Base-by-base conservation (phyloP, 345 rosid genomes). In the Brassica juncea region DNA sequence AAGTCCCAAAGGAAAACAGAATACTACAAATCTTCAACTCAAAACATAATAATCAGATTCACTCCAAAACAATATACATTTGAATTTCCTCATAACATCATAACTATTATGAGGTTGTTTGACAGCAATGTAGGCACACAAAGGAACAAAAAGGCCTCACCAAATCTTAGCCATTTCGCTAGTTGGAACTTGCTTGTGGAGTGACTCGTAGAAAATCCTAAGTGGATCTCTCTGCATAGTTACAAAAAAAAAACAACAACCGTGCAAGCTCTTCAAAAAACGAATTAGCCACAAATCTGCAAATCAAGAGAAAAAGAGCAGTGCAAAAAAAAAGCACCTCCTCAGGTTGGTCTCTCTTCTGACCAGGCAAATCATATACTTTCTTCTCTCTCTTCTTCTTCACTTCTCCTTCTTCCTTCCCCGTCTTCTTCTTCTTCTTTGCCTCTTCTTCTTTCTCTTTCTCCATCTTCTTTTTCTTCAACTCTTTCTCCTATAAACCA, bases 101-200 rank as follows among this genome's bases (percentile, higher is more conserved):
- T 11, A 73, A 80, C 10, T 16, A 7, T 2, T 6, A 39, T 3
- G 14, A 55, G 73, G 39, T 30, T 54, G 71, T 15, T 23, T 23
- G 25, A 73, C 5, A 57, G 12, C 5, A 47, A 34, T 66, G 52
- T 21, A 57, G 31, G 57, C 30, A 74, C 12, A 57, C 2, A 35
- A 28, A 35, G 11, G 21, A 34, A 68, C 2, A 80, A 32, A 75
- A 57, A n/a, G 4, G 16, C 91, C 92, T 93, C 82, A 93, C 97
- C 98, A 95, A 84, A 93, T 68, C 82, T 93, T 93, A 7, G 99
- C 97, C 98, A 95, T 93, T 80, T 91, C 94, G 35, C 99, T 91
- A 3, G 74, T 73, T 3, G 99, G 97, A 74, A 86, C 61, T 83
- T 95, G 97, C 84, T 91, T 62, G 80, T 85, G 85, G 67, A 95